phyloP scores from a whole-genome alignment of 1,284 basidiomycete genomes.

The Melampsora larici-populina region DNA sequence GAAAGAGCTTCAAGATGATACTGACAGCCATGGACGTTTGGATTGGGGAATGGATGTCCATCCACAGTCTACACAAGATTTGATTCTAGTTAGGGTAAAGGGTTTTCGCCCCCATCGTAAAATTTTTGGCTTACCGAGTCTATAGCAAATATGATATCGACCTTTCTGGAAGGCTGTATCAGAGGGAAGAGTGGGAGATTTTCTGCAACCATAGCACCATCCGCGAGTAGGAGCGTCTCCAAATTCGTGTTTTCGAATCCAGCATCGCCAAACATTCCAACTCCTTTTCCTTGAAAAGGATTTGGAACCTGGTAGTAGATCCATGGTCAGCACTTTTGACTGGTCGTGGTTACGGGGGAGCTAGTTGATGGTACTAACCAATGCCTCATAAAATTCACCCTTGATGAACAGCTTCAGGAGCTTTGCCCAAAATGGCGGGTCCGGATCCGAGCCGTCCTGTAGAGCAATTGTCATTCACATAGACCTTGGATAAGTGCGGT shows the following conservation, averaged over 20 bases:
- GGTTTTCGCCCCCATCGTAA: not conserved
- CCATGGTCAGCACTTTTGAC: not conserved
- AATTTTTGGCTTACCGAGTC: constrained; percentile 30
- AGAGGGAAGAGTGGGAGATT: constrained; percentile 41
- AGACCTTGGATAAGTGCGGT: too few species aligned
- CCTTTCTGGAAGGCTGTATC: constrained; percentile 26
- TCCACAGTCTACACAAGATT: constrained; percentile 32
- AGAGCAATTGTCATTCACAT: not conserved
- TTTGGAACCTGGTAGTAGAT: constrained; percentile 29
- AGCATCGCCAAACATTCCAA: not conserved
- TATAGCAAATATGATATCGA: constrained; percentile 38
- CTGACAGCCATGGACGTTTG: constrained; percentile 35
- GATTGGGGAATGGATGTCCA: not conserved
- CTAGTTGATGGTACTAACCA: not conserved
- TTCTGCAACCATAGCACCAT: constrained; percentile 38
- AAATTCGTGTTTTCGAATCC: constrained; percentile 22
- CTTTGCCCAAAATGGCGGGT: constrained; percentile 26
- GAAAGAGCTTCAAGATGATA: not conserved
- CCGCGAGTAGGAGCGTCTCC: constrained; percentile 29
- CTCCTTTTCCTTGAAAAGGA: constrained; percentile 28
- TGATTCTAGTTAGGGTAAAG: not conserved
- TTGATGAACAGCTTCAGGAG: constrained; percentile 28
- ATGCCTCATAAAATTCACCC: constrained; percentile 35
- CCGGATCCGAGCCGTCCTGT: constrained; percentile 31
- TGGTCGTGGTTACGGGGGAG: too few species aligned